Conservation (phyloP, 805 yeast species). For the Hanseniaspora lindneri region DNA sequence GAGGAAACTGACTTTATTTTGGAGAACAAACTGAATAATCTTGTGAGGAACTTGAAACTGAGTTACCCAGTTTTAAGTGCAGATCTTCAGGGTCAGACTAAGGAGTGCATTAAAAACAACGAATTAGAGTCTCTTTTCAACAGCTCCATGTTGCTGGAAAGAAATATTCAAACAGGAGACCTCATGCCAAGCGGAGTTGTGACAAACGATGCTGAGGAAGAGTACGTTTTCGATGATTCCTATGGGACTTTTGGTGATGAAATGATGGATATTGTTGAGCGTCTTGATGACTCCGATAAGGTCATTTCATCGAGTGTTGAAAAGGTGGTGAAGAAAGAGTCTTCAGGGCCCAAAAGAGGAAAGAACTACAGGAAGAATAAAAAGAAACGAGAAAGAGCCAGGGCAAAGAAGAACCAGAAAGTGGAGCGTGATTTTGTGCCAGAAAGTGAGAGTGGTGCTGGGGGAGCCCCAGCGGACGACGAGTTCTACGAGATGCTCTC, state of each 20-base stretch:
- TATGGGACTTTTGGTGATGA: slow-evolving; percentile 17
- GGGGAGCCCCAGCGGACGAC: not conserved
- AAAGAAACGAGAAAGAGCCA: slow-evolving; percentile 6
- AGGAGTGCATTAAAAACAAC: slow-evolving; percentile 5
- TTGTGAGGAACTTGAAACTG: slow-evolving; percentile 5
- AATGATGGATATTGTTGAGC: slow-evolving; percentile 54
- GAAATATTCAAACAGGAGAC: slow-evolving; percentile 11
- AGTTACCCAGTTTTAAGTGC: not conserved
- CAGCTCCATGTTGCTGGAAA: slow-evolving; percentile 4
- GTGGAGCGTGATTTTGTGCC: not conserved
- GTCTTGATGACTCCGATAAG: slow-evolving; percentile 50
- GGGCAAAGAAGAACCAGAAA: slow-evolving; percentile 3
- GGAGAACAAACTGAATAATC: slow-evolving; percentile 12
- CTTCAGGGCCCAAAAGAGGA: not conserved
- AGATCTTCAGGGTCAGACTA: not conserved
- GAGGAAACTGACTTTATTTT: slow-evolving; percentile 5
- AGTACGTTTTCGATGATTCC: slow-evolving; percentile 5
- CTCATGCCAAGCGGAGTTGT: slow-evolving; percentile 13
- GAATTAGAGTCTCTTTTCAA: not conserved
- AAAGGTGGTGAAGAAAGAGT: not conserved
- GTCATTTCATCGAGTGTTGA: slow-evolving; percentile 3
- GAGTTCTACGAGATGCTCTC: slow-evolving; percentile 6
- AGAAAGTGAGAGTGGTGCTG: not conserved
- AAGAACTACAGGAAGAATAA: slow-evolving; percentile 12
- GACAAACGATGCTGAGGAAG: not conserved